phyloP scores from a whole-genome alignment of 1,139 yeast species.

The Eremothecium coryli region DNA sequence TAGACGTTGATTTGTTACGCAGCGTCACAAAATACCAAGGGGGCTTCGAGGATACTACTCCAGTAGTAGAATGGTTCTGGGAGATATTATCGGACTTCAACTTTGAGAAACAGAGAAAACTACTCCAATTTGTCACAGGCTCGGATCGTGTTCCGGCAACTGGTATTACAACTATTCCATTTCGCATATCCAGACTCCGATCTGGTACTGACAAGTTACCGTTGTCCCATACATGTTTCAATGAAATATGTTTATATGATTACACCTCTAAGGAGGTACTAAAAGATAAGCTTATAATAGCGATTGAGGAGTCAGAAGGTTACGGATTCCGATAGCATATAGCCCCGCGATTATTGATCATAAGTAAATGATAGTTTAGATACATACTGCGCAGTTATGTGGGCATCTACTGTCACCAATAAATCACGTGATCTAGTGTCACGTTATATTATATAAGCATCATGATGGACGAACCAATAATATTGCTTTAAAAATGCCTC shows the following conservation, averaged over 20 bases:
- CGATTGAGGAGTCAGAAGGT: constrained; percentile 74
- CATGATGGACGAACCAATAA: constrained; percentile 8
- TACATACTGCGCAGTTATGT: too few relatives aligned
- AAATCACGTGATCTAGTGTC: too few relatives aligned
- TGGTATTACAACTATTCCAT: constrained; percentile 65
- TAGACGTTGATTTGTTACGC: constrained; percentile 59
- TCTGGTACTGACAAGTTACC: constrained; percentile 49
- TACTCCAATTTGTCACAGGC: constrained; percentile 76
- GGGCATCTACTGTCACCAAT: too few relatives aligned
- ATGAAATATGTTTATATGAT: constrained; percentile 69
- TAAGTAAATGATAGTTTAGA: neutral
- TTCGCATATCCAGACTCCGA: constrained; percentile 53
- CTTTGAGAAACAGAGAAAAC: constrained; percentile 44
- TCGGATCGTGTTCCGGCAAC: constrained; percentile 90
- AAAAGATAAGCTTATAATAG: constrained; percentile 46
- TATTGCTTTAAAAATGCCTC: constrained; percentile 6
- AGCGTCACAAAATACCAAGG: constrained; percentile 68
- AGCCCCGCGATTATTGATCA: neutral
- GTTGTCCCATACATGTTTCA: constrained; percentile 87
- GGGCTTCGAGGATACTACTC: constrained; percentile 37
- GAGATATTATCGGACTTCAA: constrained; percentile 45
- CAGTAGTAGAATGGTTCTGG: constrained; percentile 76
- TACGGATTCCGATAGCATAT: constrained; percentile 55
- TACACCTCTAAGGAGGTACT: constrained; percentile 49
- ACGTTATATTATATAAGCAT: constrained; percentile 1